Evolutionary conservation across 768 basidiomycete species (phyloP), one percentile per base, ranked within the genome.

Genomic region (Psilocybe cubensis): DNA sequence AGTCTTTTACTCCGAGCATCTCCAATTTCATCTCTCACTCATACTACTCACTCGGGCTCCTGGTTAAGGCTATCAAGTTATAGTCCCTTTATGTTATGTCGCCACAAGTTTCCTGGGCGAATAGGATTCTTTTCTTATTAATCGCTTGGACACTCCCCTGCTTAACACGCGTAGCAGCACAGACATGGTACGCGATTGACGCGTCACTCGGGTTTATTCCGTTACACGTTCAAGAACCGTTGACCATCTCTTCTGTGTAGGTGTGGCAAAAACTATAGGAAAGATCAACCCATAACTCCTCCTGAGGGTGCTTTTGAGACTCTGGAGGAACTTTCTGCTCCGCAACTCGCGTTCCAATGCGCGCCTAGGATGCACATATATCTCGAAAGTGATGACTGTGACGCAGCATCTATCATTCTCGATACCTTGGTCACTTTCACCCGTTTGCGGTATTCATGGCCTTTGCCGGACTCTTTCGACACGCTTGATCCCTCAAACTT

Each of bases 211-310:
- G n/a, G n/a, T n/a, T n/a, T n/a, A n/a, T n/a, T n/a, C n/a, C n/a
- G n/a, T n/a, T n/a, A n/a, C n/a, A n/a, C n/a, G n/a, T n/a, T n/a
- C n/a, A n/a, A n/a, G n/a, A n/a, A n/a, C n/a, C n/a, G n/a, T n/a
- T n/a, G n/a, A n/a, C n/a, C n/a, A n/a, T n/a, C n/a, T n/a, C n/a
- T 27, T 9, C n/a, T 55, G 14, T 47, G 10, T 24, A 60, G 59
- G 59, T 60, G 59, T 48, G 59, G 59, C 23, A 60, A 60, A 24
- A 51, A 60, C 33, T 60, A 60, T 35, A 29, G 17, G 20, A 41
- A 52, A 40, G 48, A 33, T 6, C 49, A 60, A 6, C 47, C 31
- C 12, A 23, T 52, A 10, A 42, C 41, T 12, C 33, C 24, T 5
- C 59, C 59, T 28, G 14, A 28, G 31, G 59, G 59, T n/a, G 24